These are phyloP conservation scores for Raffaelea arxii DNA, from an alignment of 2,329 filamentous ascomycete species.

Conservation along the genomic window DNA sequence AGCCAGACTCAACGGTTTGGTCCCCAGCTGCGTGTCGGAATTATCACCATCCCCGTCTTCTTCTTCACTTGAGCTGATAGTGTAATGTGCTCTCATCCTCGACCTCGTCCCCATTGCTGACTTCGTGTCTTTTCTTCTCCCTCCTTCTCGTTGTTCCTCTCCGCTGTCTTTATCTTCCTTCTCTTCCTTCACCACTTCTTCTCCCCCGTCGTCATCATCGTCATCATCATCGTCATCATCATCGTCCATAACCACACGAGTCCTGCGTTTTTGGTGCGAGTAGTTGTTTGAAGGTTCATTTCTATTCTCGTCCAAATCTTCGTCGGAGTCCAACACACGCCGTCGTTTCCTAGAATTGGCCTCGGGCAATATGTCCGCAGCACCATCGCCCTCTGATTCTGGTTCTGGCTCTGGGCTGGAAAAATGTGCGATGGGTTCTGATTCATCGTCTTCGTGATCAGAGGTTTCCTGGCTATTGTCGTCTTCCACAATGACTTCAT, in stretches of 20 bases:
- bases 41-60: background rate
- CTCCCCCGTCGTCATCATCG: background rate
- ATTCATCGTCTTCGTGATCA: background rate
- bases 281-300: no score
- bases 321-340: slow-evolving; percentile 9
- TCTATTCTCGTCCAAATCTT: background rate
- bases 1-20: slow-evolving; percentile 6
- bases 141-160: background rate
- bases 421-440: slow-evolving; percentile 1
- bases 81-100: background rate
- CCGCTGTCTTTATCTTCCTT: background rate
- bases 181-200: background rate
- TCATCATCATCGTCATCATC: slow-evolving; percentile 4
- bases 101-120: background rate
- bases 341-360: slow-evolving; percentile 6
- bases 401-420: slow-evolving; percentile 6
- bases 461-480: background rate
- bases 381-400: background rate
- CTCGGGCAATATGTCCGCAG: background rate
- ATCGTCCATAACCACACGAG: background rate
- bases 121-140: background rate
- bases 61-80: background rate
- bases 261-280: background rate
- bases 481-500: background rate
- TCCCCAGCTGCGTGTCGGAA: no score